Evolutionary conservation across 129 eudicot species (phyloP), one percentile per base, ranked within the genome.

Genomic region (Centaurea solstitialis): DNA sequence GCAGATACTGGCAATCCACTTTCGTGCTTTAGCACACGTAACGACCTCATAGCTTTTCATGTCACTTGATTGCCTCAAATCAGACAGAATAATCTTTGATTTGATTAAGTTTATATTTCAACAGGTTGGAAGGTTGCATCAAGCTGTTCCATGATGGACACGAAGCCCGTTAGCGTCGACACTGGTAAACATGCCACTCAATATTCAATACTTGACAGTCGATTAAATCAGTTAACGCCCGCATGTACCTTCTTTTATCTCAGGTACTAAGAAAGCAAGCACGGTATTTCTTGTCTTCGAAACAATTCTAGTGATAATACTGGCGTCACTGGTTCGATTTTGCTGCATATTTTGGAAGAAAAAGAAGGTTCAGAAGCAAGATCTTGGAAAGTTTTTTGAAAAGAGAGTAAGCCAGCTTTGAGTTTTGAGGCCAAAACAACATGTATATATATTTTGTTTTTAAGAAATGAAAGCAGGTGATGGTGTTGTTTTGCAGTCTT

Each of bases 331-430:
- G 12, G 97, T 89, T n/a, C 78, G 93, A 26, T 89, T 88, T 79
- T 96, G 99, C 77, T 90, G 92, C 76, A 81, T 93, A 72, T 93
- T 96, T 79, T 93, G 99, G 99, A 81, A 71, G 78, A 96, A 96
- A 78, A 88, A 80, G 87, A 96, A 93, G 89, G 92, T 96, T 80
- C 97, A 85, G 84, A 87, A 64, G 57, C 97, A 87, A 80, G 80
- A 84, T 70, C 96, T 96, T 37, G 97, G 97, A 47, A 86, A 79
- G 73, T 96, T 96, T 76, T 88, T 96, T 6, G 98, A 93, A 74
- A 96, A 91, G 72, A 86, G 99, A 87, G 99, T 96, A 90, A 86
- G 98, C 39, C 24, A 39, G 53, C 33, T 64, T 24, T 71, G 26
- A 12, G 45, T 26, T 40, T 18, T 73, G n/a, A 21, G 9, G 0